These are phyloP conservation scores for Xylaria hypoxylon DNA, from an alignment of 2,329 filamentous ascomycete species.

Conservation along the genomic window DNA sequence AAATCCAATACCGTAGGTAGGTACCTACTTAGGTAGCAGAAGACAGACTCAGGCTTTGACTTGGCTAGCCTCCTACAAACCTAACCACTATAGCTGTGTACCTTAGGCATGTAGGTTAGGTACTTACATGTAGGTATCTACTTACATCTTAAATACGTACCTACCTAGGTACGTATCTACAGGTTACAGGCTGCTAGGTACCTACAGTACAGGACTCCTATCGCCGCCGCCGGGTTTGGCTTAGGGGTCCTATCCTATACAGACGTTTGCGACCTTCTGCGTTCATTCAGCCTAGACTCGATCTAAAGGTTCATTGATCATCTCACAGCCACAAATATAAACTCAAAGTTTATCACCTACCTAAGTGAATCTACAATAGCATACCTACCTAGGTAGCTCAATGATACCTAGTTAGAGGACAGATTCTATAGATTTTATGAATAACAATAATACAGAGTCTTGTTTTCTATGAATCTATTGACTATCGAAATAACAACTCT, in stretches of 20 bases:
- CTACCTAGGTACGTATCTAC: background rate
- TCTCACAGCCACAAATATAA: background rate
- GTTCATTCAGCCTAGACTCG: conserved; percentile 3
- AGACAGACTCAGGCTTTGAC: background rate
- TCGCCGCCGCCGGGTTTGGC: conserved; percentile 22
- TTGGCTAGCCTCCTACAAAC: too few species aligned
- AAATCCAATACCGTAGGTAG: too few species aligned
- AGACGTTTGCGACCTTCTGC: conserved; percentile 25
- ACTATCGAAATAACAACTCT: background rate
- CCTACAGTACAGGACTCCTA: background rate
- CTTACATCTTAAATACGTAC: too few species aligned
- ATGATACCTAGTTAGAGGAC: background rate
- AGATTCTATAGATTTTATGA: background rate
- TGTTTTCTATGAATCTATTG: background rate
- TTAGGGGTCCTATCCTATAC: conserved; percentile 9
- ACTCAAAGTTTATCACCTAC: too few species aligned
- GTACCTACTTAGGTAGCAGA: too few species aligned
- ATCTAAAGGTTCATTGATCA: background rate
- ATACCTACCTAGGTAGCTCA: too few species aligned
- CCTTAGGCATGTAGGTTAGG: too few species aligned
- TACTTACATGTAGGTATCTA: too few species aligned
- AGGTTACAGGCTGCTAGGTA: too few species aligned
- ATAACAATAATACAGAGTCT: background rate
- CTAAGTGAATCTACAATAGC: background rate
- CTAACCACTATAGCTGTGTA: too few species aligned